These are phyloP conservation scores for Pascua sp. DNA, from an alignment of 1,284 basidiomycete species.

Conservation along the genomic window DNA sequence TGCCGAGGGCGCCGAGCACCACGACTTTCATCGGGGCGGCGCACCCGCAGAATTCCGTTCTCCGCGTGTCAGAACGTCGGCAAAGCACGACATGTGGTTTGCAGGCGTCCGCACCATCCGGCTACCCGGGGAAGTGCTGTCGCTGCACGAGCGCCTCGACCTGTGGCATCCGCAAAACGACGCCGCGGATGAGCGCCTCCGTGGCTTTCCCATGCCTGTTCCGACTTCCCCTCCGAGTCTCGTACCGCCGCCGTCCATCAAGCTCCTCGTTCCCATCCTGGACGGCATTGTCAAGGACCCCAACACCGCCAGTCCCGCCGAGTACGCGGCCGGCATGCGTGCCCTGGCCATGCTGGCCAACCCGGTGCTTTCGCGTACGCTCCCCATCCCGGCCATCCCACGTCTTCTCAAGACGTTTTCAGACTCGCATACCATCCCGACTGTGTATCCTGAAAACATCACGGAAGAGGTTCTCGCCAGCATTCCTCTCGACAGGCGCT, in stretches of 20 bases:
- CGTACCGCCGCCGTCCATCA: constrained; percentile 36
- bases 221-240: constrained; percentile 44
- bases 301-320: constrained; percentile 10
- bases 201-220: constrained; percentile 43
- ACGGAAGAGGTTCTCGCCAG: constrained; percentile 13
- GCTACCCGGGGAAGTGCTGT: constrained; percentile 46
- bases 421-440: constrained; percentile 28
- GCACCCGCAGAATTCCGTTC: background rate
- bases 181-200: constrained; percentile 38
- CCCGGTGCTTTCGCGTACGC: constrained; percentile 45
- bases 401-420: constrained; percentile 34
- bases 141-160: constrained; percentile 44
- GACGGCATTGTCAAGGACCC: constrained; percentile 29
- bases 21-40: constrained; percentile 35
- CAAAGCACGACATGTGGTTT: constrained; percentile 37
- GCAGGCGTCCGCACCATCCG: constrained; percentile 44
- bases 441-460: constrained; percentile 38
- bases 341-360: constrained; percentile 48
- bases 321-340: constrained; percentile 39
- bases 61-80: constrained; percentile 9
- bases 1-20: constrained; percentile 39
- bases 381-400: constrained; percentile 40
- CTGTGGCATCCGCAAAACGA: constrained; percentile 47
- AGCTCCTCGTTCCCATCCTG: constrained; percentile 35
- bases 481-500: constrained; percentile 16